These are phyloP conservation scores for Mycena vulgaris DNA, from an alignment of 768 basidiomycete species.

Conservation along the genomic window DNA sequence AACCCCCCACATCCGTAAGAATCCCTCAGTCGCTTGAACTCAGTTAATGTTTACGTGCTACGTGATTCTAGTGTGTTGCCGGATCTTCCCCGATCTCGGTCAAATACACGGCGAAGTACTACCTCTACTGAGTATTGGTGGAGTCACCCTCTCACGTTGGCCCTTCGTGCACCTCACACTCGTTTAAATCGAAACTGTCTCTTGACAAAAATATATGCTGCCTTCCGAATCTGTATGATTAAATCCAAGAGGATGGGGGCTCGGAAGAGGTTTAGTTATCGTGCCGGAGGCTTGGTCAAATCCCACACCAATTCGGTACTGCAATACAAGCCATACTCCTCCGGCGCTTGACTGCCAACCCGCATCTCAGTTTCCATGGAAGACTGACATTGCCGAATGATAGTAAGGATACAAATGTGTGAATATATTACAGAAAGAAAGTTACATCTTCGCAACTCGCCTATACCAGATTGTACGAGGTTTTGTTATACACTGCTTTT, in stretches of 20 bases:
- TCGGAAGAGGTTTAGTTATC: too few relatives aligned
- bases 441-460: neutral
- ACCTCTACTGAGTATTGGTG: too few relatives aligned
- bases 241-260: too few relatives aligned
- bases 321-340: too few relatives aligned
- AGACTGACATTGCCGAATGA: neutral
- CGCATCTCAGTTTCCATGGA: too few relatives aligned
- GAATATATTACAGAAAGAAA: neutral
- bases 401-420: slow-evolving; percentile 6
- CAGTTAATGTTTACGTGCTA: neutral
- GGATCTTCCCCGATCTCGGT: slow-evolving; percentile 22
- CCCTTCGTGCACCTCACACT: neutral
- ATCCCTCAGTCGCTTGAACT: neutral
- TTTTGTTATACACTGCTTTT: slow-evolving; percentile 14
- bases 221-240: too few relatives aligned
- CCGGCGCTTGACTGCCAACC: too few relatives aligned
- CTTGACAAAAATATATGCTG: too few relatives aligned
- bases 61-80: neutral
- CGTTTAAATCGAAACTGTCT: neutral
- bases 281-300: too few relatives aligned
- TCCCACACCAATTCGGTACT: too few relatives aligned
- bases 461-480: slow-evolving; percentile 7
- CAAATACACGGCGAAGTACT: slow-evolving; percentile 32
- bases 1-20: slow-evolving; percentile 51
- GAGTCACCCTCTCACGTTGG: too few relatives aligned